Evolutionary conservation across 495 filamentous ascomycete genomes (phyloP).

Genomic region (Haplographium delicatum): DNA sequence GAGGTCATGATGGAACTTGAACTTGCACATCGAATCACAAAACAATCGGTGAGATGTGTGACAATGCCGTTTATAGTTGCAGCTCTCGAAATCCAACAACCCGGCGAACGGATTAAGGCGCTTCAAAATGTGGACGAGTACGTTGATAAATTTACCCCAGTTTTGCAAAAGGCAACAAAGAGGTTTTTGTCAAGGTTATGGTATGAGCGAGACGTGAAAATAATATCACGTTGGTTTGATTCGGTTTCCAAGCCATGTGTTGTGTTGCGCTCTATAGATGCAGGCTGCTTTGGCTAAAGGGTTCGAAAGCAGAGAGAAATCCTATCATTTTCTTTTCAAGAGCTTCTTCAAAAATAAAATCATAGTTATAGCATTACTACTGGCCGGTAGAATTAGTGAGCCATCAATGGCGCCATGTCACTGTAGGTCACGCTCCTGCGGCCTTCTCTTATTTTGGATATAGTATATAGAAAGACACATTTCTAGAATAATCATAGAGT

Average conservation of each 20-base stretch:
- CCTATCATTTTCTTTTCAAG: too few species aligned
- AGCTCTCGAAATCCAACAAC: slow-evolving; percentile 19
- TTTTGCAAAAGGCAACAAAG: slow-evolving; percentile 10
- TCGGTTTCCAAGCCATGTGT: slow-evolving; percentile 7
- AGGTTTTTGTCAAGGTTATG: slow-evolving; percentile 11
- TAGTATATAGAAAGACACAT: too few species aligned
- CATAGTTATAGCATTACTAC: too few species aligned
- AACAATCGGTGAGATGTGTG: slow-evolving; percentile 20
- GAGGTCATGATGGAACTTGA: slow-evolving; percentile 25
- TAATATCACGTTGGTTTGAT: slow-evolving; percentile 9
- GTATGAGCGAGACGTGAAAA: slow-evolving; percentile 7
- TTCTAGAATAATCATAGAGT: too few species aligned
- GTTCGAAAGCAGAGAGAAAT: too few species aligned
- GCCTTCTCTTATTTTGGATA: too few species aligned
- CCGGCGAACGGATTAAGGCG: neutral
- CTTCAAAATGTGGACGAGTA: slow-evolving; percentile 8
- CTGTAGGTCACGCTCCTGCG: too few species aligned
- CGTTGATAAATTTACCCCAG: slow-evolving; percentile 8
- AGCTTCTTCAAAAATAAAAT: too few species aligned
- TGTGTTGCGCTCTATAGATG: slow-evolving; percentile 3
- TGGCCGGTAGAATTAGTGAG: too few species aligned
- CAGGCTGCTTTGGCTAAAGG: neutral
- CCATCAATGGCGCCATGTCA: too few species aligned
- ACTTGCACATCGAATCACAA: slow-evolving; percentile 17
- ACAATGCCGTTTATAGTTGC: slow-evolving; percentile 23